These are phyloP conservation scores for Rostrohypoxylon terebratum DNA, from an alignment of 495 filamentous ascomycete species.

Conservation along the genomic window DNA sequence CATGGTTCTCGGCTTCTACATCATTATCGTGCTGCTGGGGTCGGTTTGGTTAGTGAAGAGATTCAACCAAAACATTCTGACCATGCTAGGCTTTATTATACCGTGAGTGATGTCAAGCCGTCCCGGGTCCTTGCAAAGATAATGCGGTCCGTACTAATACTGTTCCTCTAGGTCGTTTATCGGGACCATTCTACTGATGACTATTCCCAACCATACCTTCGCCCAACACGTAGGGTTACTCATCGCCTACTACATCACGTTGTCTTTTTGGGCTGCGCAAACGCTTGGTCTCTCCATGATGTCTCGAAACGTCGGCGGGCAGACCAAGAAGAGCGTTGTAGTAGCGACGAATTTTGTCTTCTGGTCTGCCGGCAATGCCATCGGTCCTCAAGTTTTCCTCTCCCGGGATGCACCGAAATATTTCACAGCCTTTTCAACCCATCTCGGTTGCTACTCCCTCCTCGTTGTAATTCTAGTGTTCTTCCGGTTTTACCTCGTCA, in stretches of 20 bases:
- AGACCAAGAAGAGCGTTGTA: conserved; percentile 66
- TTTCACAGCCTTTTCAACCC: conserved; percentile 65
- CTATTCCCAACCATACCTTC: conserved; percentile 58
- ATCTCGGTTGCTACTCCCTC: conserved; percentile 65
- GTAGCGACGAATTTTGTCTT: conserved; percentile 62
- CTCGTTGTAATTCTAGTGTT: conserved; percentile 60
- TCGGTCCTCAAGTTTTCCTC: conserved; percentile 67
- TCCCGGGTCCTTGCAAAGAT: conserved; percentile 42
- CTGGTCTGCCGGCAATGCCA: conserved; percentile 64
- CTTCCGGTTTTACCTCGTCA: conserved; percentile 61
- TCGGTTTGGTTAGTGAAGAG: conserved; percentile 74
- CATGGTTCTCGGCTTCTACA: conserved; percentile 78
- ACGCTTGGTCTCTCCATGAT: conserved; percentile 65
- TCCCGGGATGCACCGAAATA: conserved; percentile 63
- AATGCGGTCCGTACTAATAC: conserved; percentile 3
- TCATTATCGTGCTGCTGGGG: conserved; percentile 72
- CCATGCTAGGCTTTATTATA: conserved; percentile 72
- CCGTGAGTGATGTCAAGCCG: conserved; percentile 60
- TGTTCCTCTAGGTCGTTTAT: conserved; percentile 57
- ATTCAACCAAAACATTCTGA: conserved; percentile 70
- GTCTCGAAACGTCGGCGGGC: conserved; percentile 64
- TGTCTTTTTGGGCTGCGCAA: conserved; percentile 68
- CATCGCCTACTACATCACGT: conserved; percentile 68
- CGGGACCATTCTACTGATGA: conserved; percentile 68
- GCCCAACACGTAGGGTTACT: conserved; percentile 62